A percentile compares a stretch with the other conserved stretches of the same genome.
These are phyloP conservation scores for Bjerkandera adusta DNA, from an alignment of 1,284 basidiomycete genomes.

Conservation along the genomic window DNA sequence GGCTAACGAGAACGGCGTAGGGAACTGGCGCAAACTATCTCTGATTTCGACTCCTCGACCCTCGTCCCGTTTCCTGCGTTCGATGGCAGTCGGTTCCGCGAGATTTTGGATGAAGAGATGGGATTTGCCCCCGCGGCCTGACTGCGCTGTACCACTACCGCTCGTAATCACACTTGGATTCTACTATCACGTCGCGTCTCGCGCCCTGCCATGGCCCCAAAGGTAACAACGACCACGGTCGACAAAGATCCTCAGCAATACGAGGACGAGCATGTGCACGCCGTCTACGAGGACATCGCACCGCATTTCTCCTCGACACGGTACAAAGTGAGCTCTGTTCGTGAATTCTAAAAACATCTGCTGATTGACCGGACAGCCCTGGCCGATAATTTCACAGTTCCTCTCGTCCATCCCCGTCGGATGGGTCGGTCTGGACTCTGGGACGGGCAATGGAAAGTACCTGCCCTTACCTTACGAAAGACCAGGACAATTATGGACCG, in stretches of 20 bases:
- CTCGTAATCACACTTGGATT: slow-evolving; percentile 7
- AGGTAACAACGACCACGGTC: slow-evolving; percentile 40
- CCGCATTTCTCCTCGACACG: slow-evolving; percentile 91
- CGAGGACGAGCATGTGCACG: slow-evolving; percentile 77
- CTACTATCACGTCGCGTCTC: slow-evolving; percentile 8
- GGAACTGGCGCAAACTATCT: slow-evolving; percentile 50
- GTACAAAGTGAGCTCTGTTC: slow-evolving; percentile 69
- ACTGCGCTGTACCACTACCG: slow-evolving; percentile 7
- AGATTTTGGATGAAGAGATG: slow-evolving; percentile 72
- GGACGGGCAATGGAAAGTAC: slow-evolving; percentile 98
- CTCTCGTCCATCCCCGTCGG: slow-evolving; percentile 73
- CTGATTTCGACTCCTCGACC: slow-evolving; percentile 40
- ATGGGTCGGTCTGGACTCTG: slow-evolving; percentile 89
- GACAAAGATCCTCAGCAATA: slow-evolving; percentile 53
- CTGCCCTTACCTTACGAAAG: slow-evolving; percentile 66
- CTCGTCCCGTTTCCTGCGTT: slow-evolving; percentile 65
- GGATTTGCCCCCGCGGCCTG: slow-evolving; percentile 41
- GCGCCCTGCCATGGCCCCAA: slow-evolving; percentile 17
- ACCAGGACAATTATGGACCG: slow-evolving; percentile 60
- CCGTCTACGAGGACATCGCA: slow-evolving; percentile 90
- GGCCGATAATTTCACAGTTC: slow-evolving; percentile 90
- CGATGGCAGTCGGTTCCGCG: slow-evolving; percentile 61
- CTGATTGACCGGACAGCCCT: slow-evolving; percentile 57
- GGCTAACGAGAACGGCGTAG: slow-evolving; percentile 37
- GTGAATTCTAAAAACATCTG: neutral